Evolutionary conservation across 2,329 filamentous ascomycete species (phyloP), one percentile per base, ranked within the genome.

Genomic region (Tolypocladium guangdongense): DNA sequence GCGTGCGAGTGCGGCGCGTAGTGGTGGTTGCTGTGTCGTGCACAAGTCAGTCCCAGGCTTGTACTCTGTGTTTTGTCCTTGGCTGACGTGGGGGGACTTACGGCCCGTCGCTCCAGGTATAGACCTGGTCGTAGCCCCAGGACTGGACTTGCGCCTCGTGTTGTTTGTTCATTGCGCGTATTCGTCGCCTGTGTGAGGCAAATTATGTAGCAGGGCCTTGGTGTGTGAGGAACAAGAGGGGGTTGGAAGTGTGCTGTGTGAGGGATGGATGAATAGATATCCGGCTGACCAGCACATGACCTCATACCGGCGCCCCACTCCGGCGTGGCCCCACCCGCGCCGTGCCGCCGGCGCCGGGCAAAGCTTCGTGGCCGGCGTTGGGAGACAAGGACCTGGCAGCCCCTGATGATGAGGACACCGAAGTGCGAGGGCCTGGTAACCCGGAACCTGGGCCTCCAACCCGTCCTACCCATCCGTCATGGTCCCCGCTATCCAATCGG

Each of bases 91-190:
- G n/a, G 27, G 30, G 39, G 32, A 77, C 81, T 65, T 76, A 88
- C 84, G 83, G 81, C 24, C 74, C 71, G 67, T 89, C 86, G 8
- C 78, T 82, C 85, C 86, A 89, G 3, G 84, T 88, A 58, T 87
- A 87, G 62, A 87, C 84, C 50, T 82, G 74, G 3, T 66, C 59
- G 64, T 88, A 90, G 1, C 86, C 86, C 85, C 86, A 88, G 1
- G 78, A 80, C 37, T 75, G 75, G 30, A 89, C 85, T 62, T 86
- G 72, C 50, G 72, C 69, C 65, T 89, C 84, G 38, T 63, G 60
- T 38, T 62, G 56, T 27, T 56, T 61, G 30, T 54, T 59, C 67
- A 68, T 69, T n/a, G 53, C 11, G n/a, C 5, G 36, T 30, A 14
- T 41, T n/a, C 2, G 5, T 16, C 11, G 10, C 12, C 38, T 4